Base-by-base conservation (phyloP, 78 protist genomes). In the Isochrysis galbana region DNA sequence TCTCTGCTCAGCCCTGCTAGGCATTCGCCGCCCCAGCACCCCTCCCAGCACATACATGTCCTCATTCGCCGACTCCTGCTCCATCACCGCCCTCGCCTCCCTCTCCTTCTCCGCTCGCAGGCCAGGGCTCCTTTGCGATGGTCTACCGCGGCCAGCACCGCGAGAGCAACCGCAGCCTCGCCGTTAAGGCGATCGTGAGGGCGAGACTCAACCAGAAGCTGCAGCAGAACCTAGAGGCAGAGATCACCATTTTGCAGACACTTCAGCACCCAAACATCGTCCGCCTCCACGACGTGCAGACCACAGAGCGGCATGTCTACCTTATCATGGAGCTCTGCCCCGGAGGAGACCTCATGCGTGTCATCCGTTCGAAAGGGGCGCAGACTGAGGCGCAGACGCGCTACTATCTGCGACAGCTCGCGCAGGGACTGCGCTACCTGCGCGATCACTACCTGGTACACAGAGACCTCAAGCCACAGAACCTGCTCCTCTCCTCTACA, bases 401-500 rank as follows among this genome's bases (percentile, higher is more conserved):
- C 22, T n/a, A 19, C 32, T 47, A 34, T 69, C 5, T 84, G 25
- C n/a, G 4, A 69, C 89, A 84, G 89, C 69, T 84, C 32, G 89
- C 55, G 17, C n/a, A 23, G n/a, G 91, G 91, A 1, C 51, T 87
- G 22, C 21, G 2, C 22, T 5, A 36, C 7, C 78, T 87, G 77
- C 74, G 91, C 29, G 23, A 22, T 17, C 42, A 44, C 29, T 22
- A 48, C 46, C 61, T 87, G 21, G 21, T 87, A 21, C 91, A 87
- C 78, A 72, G 91, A 23, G 91, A 87, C 78, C 78, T 87, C 54
- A 87, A 87, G 78, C 91, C 91, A n/a, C 91, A 87, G 74, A 86
- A 86, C 45, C 72, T 86, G 46, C 90, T 86, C 11, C 90, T 86
- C 39, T 26, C 88, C 55, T 80, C 88, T 2, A 3, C 26, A 21